These are phyloP conservation scores for Paramarasmius palmivorus DNA, from an alignment of 1,284 basidiomycete species.

Conservation along the genomic window DNA sequence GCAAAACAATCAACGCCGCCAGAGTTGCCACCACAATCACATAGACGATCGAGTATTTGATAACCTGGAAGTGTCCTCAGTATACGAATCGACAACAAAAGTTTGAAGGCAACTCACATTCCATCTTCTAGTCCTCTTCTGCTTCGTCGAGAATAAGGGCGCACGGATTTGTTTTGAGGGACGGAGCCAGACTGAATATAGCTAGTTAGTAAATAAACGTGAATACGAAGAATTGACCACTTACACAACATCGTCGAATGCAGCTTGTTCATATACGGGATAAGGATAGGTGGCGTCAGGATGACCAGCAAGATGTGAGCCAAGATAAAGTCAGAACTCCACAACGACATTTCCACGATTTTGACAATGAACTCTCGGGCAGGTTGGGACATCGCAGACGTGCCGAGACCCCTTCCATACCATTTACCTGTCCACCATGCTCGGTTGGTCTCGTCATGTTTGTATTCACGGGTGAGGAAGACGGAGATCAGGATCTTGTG, in stretches of 20 bases:
- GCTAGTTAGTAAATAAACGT: slow-evolving; percentile 18
- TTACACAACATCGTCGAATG: slow-evolving; percentile 90
- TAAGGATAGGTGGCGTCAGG: slow-evolving; percentile 80
- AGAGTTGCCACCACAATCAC: slow-evolving; percentile 76
- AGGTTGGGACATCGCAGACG: slow-evolving; percentile 88
- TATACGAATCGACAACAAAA: slow-evolving; percentile 1
- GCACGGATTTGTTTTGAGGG: slow-evolving; percentile 93
- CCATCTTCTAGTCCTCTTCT: slow-evolving; percentile 88
- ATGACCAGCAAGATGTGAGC: slow-evolving; percentile 85
- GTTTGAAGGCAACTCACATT: slow-evolving; percentile 57
- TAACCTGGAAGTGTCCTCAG: slow-evolving; percentile 41
- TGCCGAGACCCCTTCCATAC: slow-evolving; percentile 90
- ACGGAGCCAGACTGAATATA: slow-evolving; percentile 75
- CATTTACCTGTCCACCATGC: slow-evolving; percentile 99
- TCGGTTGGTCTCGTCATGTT: slow-evolving; percentile 95
- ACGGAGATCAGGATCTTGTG: slow-evolving; percentile 93
- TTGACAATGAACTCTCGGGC: slow-evolving; percentile 96
- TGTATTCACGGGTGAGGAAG: slow-evolving; percentile 93
- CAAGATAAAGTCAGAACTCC: slow-evolving; percentile 88
- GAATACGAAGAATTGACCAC: slow-evolving; percentile 28
- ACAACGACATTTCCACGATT: slow-evolving; percentile 94
- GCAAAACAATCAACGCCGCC: slow-evolving; percentile 79
- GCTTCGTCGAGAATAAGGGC: slow-evolving; percentile 93
- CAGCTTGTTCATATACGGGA: slow-evolving; percentile 85
- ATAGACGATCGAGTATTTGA: slow-evolving; percentile 88